These are phyloP conservation scores for Hypoxylon sp. DNA, from an alignment of 2,329 filamentous ascomycete species.

Conservation along the genomic window DNA sequence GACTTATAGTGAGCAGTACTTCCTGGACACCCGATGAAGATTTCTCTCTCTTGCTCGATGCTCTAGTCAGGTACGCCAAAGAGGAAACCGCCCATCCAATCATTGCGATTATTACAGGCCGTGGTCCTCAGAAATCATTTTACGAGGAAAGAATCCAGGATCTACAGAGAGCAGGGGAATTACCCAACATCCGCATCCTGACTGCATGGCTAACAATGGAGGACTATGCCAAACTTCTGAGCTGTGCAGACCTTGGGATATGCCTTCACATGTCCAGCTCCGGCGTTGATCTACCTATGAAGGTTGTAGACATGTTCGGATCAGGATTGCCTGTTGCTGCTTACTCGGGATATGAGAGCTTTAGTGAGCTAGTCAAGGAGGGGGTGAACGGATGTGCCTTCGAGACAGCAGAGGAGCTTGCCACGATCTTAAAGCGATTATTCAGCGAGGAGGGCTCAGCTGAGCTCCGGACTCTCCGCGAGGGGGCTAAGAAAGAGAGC, in stretches of 20 bases:
- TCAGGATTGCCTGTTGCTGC: slow-evolving; percentile 91
- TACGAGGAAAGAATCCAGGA: slow-evolving; percentile 77
- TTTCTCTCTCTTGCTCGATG: slow-evolving; percentile 88
- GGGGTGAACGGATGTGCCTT: slow-evolving; percentile 91
- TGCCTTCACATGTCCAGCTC: slow-evolving; percentile 94
- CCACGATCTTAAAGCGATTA: slow-evolving; percentile 73
- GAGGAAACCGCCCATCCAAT: slow-evolving; percentile 70
- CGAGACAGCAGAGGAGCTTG: slow-evolving; percentile 76
- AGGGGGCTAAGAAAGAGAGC: slow-evolving; percentile 82
- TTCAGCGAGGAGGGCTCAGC: slow-evolving; percentile 67
- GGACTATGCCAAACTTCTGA: slow-evolving; percentile 88
- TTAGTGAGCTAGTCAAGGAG: slow-evolving; percentile 90
- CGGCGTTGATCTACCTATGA: slow-evolving; percentile 97
- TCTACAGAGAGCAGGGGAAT: slow-evolving; percentile 72
- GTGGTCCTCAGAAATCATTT: slow-evolving; percentile 84
- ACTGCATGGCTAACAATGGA: slow-evolving; percentile 88
- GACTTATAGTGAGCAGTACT: slow-evolving; percentile 89
- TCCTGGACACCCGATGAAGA: slow-evolving; percentile 99
- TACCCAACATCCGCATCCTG: slow-evolving; percentile 78
- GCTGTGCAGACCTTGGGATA: slow-evolving; percentile 88
- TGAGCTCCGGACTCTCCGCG: slow-evolving; percentile 73
- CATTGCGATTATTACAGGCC: slow-evolving; percentile 94
- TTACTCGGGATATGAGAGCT: slow-evolving; percentile 88
- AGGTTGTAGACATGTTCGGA: slow-evolving; percentile 99
- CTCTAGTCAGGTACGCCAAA: slow-evolving; percentile 80